Base-by-base conservation (phyloP, 306 rosid species). In the Erythrophleum fordii region DNA sequence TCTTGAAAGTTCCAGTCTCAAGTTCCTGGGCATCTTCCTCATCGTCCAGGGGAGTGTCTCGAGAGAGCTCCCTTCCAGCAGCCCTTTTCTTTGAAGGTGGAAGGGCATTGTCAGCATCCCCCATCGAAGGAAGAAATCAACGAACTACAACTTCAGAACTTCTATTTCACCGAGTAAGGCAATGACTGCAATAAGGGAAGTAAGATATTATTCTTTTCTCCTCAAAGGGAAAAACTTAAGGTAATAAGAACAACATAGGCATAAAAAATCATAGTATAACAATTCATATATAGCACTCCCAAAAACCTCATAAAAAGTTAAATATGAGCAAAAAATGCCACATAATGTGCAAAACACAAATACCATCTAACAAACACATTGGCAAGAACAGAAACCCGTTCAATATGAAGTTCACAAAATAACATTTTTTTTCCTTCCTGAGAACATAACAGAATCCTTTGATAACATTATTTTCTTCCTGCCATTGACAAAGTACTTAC, bases 11-110 rank as follows among this genome's bases (percentile, higher is more conserved):
- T 81, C 93, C 93, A 55, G 81, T 23, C 80, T 86, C 92, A 71
- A 17, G 82, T 35, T 85, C 96, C 34, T 85, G 29, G 45, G 42
- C 29, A 72, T 86, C 92, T 51, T 87, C 96, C 29, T 89, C 93
- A 46, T 89, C 91, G 46, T 91, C 92, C 44, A 89, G 88, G 81
- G 91, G 86, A 76, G 90, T 85, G 76, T 91, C 96, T 53, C 89
- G 88, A 58, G 92, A 78, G 53, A 91, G 83, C 73, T 89, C 93
- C 86, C 92, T 86, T 74, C 90, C 92, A 39, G 96, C 93, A 55
- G 90, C 91, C 80, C 96, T 86, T 89, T 91, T 91, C 89, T 89
- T 91, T 44, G 93, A 77, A 77, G 89, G 77, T 71, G 87, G 87
- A 80, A 82, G 73, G 51, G 81, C 83, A 82, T 89, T 91, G 44